These are phyloP conservation scores for Francoa sonchifolia DNA, from an alignment of 441 rosid species.

Conservation along the genomic window DNA sequence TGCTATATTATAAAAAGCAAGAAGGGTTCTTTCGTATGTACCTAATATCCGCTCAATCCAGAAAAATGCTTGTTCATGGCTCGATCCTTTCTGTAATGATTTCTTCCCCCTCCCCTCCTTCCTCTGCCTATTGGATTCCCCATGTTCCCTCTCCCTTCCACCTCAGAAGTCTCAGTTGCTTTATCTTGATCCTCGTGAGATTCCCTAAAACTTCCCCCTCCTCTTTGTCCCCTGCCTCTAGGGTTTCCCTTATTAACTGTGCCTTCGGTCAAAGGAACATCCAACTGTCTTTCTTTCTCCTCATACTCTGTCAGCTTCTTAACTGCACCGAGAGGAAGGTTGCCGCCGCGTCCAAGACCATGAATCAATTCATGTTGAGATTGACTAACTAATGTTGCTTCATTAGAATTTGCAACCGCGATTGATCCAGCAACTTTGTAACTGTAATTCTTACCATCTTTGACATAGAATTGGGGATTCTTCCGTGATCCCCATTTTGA, in stretches of 20 bases:
- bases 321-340: conserved; percentile 63
- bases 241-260: conserved; percentile 23
- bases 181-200: conserved; percentile 3
- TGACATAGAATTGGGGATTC: conserved; percentile 72
- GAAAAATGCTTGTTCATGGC: conserved; percentile 68
- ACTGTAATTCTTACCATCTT: conserved; percentile 94
- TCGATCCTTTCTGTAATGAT: conserved; percentile 50
- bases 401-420: conserved; percentile 65
- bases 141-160: conserved; percentile 3
- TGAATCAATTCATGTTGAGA: conserved; percentile 49
- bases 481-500: conserved; percentile 72
- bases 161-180: neutral
- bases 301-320: conserved; percentile 46
- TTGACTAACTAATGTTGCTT: conserved; percentile 52
- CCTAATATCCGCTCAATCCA: conserved; percentile 51
- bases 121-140: conserved; percentile 6
- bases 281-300: conserved; percentile 26
- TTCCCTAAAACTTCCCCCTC: conserved; percentile 27
- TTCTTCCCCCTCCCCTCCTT: conserved; percentile 47
- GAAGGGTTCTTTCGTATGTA: neutral
- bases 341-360: conserved; percentile 94
- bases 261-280: conserved; percentile 24
- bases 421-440: conserved; percentile 82
- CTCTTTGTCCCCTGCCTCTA: conserved; percentile 38
- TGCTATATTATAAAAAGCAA: no score